These are phyloP conservation scores for Zygoascus biomembranicola DNA, from an alignment of 805 yeast species.

Conservation along the genomic window DNA sequence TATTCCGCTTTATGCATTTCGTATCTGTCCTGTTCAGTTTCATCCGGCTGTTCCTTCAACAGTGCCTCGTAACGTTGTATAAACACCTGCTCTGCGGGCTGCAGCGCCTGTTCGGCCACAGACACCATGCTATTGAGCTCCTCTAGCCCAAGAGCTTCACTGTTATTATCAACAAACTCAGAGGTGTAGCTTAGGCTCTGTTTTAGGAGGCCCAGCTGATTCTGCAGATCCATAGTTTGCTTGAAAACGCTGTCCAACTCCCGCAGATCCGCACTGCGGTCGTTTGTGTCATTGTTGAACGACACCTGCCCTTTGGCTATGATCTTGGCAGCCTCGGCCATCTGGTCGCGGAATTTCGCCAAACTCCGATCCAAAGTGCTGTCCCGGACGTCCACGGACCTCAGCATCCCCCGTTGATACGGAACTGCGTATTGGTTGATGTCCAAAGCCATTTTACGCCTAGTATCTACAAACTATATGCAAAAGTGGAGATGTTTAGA, in stretches of 20 bases:
- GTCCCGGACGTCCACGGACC: not conserved
- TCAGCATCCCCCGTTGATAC: slow-evolving; percentile 1
- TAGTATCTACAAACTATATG: no score
- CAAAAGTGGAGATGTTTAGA: no score
- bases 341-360: not conserved
- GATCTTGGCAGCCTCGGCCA: not conserved
- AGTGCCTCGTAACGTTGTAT: not conserved
- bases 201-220: not conserved
- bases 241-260: not conserved
- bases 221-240: not conserved
- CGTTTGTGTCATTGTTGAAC: not conserved
- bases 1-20: not conserved
- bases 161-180: not conserved
- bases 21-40: not conserved
- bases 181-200: not conserved
- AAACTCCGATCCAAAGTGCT: not conserved
- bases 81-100: not conserved
- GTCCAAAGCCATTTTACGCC: not conserved
- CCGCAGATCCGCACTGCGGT: not conserved
- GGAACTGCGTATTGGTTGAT: not conserved
- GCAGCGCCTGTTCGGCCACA: not conserved
- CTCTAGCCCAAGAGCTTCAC: not conserved
- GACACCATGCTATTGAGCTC: not conserved
- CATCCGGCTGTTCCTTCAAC: not conserved
- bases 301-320: not conserved